Evolutionary conservation across 805 yeast species (phyloP).

Genomic region (Candida saitoana): DNA sequence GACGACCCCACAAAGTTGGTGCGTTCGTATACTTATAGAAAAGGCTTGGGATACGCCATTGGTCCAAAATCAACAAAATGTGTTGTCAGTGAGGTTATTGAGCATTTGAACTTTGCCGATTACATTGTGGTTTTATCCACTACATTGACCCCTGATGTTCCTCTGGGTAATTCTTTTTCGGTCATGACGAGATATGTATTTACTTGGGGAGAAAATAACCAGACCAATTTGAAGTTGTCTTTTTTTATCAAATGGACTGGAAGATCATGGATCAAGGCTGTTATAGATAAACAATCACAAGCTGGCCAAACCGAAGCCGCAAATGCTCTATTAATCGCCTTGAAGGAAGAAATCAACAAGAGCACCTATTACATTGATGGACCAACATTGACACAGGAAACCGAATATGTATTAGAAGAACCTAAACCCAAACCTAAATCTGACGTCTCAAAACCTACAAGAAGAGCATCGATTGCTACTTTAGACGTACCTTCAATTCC

Average conservation of each 20-base stretch:
- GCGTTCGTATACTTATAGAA: conserved; percentile 62
- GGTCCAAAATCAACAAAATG: conserved; percentile 93
- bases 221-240: conserved; percentile 59
- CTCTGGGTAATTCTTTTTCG: conserved; percentile 79
- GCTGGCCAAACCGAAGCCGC: conserved; percentile 74
- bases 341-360: conserved; percentile 27
- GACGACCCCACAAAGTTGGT: conserved; percentile 39
- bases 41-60: conserved; percentile 72
- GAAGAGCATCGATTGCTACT: not conserved
- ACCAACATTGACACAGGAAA: conserved; percentile 7
- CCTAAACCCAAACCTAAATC: not conserved
- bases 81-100: conserved; percentile 55
- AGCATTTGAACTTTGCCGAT: conserved; percentile 48
- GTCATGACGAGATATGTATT: conserved; percentile 70
- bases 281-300: conserved; percentile 79
- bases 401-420: not conserved
- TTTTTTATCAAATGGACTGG: conserved; percentile 86
- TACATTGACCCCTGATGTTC: conserved; percentile 88
- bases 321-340: conserved; percentile 40
- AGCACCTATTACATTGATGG: conserved; percentile 20
- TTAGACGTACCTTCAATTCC: conserved; percentile 1
- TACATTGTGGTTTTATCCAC: conserved; percentile 58
- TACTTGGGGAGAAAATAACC: conserved; percentile 68
- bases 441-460: not conserved
- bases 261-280: conserved; percentile 84